These are phyloP conservation scores for Vitis hybrid DNA, from an alignment of 177 flowering plant species.

Conservation along the genomic window DNA sequence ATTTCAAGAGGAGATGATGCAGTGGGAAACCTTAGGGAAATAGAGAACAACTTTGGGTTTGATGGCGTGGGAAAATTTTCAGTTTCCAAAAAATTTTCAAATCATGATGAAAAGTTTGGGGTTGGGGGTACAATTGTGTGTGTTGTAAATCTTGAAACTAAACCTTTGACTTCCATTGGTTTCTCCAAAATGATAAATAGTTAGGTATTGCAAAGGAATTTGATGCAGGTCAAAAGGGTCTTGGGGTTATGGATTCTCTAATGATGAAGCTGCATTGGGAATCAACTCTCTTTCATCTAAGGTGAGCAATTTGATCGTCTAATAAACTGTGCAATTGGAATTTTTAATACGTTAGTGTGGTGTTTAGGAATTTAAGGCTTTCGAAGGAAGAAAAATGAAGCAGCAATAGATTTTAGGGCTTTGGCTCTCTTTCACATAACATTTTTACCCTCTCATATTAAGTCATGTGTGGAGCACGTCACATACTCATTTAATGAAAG, in stretches of 20 bases:
- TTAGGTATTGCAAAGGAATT: conserved; percentile 51
- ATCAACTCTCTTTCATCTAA: conserved; percentile 66
- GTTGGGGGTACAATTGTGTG: conserved; percentile 58
- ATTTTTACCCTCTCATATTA: too few species aligned
- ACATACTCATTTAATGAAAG: too few species aligned
- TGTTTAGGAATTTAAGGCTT: too few species aligned
- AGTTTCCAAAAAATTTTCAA: conserved; percentile 37
- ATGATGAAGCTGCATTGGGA: conserved; percentile 33
- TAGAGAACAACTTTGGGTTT: conserved; percentile 46
- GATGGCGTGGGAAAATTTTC: conserved; percentile 68
- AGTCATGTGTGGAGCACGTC: too few species aligned
- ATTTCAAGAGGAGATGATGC: conserved; percentile 57
- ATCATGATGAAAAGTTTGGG: conserved; percentile 54
- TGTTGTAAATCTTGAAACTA: conserved; percentile 49
- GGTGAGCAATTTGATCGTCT: conserved; percentile 58
- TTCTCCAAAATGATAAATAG: conserved; percentile 62
- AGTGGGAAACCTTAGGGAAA: conserved; percentile 60
- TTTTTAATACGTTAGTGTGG: conserved; percentile 46
- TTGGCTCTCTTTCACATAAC: too few species aligned
- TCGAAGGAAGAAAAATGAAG: too few species aligned
- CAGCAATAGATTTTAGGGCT: too few species aligned
- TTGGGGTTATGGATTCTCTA: conserved; percentile 36
- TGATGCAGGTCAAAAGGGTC: conserved; percentile 44
- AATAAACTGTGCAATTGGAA: conserved; percentile 58
- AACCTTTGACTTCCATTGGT: conserved; percentile 45